Evolutionary conservation across 2,329 filamentous ascomycete species (phyloP).

Genomic region (Atkinsonella hypoxylon): DNA sequence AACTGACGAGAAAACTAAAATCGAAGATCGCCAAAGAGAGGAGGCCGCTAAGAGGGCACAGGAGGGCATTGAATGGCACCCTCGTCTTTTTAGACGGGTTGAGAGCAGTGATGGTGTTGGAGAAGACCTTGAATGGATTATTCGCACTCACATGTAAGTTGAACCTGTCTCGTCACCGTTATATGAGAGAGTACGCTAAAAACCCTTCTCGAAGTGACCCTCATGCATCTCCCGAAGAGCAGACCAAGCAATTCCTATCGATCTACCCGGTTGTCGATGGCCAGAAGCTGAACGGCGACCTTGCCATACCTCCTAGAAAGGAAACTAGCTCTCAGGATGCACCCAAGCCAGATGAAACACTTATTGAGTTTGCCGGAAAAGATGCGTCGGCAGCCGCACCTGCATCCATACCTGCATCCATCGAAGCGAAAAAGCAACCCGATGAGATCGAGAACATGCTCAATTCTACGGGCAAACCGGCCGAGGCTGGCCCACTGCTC

Average conservation of each 20-base stretch:
- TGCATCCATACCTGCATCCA: neutral
- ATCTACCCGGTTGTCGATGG: slow-evolving; percentile 78
- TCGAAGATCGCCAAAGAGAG: slow-evolving; percentile 84
- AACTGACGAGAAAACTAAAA: slow-evolving; percentile 90
- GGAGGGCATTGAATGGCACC: slow-evolving; percentile 76
- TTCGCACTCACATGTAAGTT: slow-evolving; percentile 72
- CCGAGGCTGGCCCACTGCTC: slow-evolving; percentile 35
- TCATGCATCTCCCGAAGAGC: slow-evolving; percentile 48
- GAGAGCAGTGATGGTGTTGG: slow-evolving; percentile 69
- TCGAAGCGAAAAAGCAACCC: slow-evolving; percentile 6
- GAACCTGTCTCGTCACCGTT: neutral
- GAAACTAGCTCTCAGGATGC: neutral
- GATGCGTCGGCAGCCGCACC: slow-evolving; percentile 3
- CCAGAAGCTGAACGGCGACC: slow-evolving; percentile 46
- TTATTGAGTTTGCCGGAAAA: slow-evolving; percentile 46
- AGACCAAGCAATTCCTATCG: slow-evolving; percentile 70
- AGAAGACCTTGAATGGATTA: slow-evolving; percentile 89
- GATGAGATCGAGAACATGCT: slow-evolving; percentile 33
- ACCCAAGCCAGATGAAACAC: slow-evolving; percentile 20
- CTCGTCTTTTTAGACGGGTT: slow-evolving; percentile 70
- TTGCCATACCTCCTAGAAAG: slow-evolving; percentile 39
- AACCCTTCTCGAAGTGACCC: slow-evolving; percentile 15
- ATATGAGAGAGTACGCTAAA: slow-evolving; percentile 9
- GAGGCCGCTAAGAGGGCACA: slow-evolving; percentile 72
- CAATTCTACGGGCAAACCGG: slow-evolving; percentile 32